These are phyloP conservation scores for Amanita muscaria DNA, from an alignment of 768 basidiomycete species.

Conservation along the genomic window DNA sequence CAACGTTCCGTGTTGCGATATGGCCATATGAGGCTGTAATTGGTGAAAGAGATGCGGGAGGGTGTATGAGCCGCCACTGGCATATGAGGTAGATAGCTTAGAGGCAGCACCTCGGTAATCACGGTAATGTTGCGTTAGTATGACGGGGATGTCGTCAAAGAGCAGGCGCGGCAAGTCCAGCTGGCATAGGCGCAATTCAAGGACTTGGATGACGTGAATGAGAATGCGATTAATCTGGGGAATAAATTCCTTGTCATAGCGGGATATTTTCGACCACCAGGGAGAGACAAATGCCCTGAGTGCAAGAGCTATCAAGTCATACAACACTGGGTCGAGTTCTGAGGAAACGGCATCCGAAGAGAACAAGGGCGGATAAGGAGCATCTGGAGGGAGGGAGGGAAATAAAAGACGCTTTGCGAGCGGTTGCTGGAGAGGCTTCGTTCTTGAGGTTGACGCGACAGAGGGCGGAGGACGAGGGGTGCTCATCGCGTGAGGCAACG, in stretches of 20 bases:
- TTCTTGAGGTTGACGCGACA: conserved; percentile 12
- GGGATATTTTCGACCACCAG: conserved; percentile 81
- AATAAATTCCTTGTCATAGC: conserved; percentile 77
- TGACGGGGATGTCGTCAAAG: conserved; percentile 50
- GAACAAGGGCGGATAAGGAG: conserved; percentile 45
- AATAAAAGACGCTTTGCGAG: conserved; percentile 58
- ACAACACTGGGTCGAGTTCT: conserved; percentile 60
- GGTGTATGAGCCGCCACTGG: conserved; percentile 52
- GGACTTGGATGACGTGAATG: conserved; percentile 43
- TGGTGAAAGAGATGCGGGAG: conserved; percentile 68
- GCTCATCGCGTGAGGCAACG: conserved; percentile 15
- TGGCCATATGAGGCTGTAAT: conserved; percentile 78
- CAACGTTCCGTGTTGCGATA: conserved; percentile 54
- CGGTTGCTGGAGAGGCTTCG: conserved; percentile 24
- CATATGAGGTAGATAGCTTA: conserved; percentile 64
- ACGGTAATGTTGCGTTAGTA: conserved; percentile 66
- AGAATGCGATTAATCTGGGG: conserved; percentile 60
- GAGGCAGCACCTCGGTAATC: conserved; percentile 66
- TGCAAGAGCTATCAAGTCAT: conserved; percentile 73
- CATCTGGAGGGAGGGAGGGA: conserved; percentile 36
- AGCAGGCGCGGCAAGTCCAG: conserved; percentile 55
- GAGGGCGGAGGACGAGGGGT: conserved; percentile 19
- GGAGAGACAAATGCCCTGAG: conserved; percentile 72
- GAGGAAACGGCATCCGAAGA: conserved; percentile 31
- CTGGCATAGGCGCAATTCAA: conserved; percentile 49